Conservation (phyloP, 192 early-diverging fungal genomes). For the Podila horticola region DNA sequence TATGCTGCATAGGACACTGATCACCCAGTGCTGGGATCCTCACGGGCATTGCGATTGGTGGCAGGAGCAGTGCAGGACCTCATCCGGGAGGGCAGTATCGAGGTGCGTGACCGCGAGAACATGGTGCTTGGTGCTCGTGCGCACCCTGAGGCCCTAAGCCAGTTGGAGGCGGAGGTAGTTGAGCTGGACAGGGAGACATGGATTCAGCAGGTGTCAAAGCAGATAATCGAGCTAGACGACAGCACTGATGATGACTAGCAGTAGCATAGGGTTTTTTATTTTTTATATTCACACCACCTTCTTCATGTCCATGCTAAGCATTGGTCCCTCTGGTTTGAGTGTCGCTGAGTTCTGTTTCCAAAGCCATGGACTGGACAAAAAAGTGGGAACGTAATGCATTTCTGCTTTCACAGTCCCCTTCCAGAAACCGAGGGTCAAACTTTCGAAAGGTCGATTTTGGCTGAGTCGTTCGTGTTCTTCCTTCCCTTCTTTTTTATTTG, state of each 20-base stretch:
- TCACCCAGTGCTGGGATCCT: background rate
- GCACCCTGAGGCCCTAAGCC: background rate
- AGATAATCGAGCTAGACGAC: conserved; percentile 1
- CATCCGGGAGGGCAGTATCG: background rate
- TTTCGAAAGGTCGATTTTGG: no score
- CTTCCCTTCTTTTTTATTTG: background rate
- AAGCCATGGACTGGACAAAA: no score
- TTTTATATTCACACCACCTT: no score
- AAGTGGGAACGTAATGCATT: no score
- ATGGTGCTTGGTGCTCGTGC: background rate
- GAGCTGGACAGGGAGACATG: background rate
- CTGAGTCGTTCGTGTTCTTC: no score
- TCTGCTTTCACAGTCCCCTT: no score
- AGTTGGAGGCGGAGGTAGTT: background rate
- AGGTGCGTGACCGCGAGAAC: background rate
- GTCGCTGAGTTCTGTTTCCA: no score
- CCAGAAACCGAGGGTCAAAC: no score
- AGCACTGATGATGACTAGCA: background rate
- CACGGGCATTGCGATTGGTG: background rate
- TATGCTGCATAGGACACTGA: background rate
- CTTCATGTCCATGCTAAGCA: no score
- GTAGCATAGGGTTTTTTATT: background rate
- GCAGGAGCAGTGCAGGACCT: background rate
- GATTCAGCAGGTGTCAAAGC: background rate
- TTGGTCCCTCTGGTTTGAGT: no score